Base-by-base conservation (phyloP, 2,329 filamentous ascomycete genomes). In the Pochonia chlamydosporia region DNA sequence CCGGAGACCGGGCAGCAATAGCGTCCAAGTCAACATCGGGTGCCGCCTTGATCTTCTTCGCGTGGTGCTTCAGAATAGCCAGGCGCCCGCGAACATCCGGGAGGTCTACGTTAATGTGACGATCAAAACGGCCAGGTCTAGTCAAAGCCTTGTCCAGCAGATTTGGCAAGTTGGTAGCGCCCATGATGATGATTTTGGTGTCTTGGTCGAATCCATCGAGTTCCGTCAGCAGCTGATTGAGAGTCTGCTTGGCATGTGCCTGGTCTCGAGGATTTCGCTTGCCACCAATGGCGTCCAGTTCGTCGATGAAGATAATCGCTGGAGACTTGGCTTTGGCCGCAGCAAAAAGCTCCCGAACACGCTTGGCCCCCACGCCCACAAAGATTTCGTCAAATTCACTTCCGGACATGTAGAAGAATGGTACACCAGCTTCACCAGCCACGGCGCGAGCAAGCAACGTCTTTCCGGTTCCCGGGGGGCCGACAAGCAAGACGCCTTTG, bases 401-500 rank as follows among this genome's bases (percentile, higher is more conserved):
- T 43, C 93, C 93, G 61, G 93, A 99, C 92, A 99, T 97, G 78
- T 96, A 99, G 77, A 97, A 99, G 77, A 99, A 99, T 1, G 93
- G 93, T 16, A 99, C 93, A 47, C 92, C 93, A 46, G 93, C 91
- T 72, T 99, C 93, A 44, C 93, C 93, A 41, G 93, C 93, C 51
- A 99, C 93, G 47, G 93, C 95, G 60, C 93, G 85, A 53, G 93
- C 93, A 51, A 99, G 80, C 35, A 99, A 80, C 11, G 93, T 99
- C 72, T 99, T 99, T 71, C 93, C 93, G 51, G 93, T 99, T 72
- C 93, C 93, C 44, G 93, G 93, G 62, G 93, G 93, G 1, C 93
- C 93, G 60, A 96, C 89, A 21, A 99, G 80, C 43, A 99, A 78
- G 49, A 99, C 89, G 74, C 93, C 93, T 70, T 97, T 99, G 47